Evolutionary conservation across 129 eudicot species (phyloP).

Genomic region (Flaveria sonorensis): DNA sequence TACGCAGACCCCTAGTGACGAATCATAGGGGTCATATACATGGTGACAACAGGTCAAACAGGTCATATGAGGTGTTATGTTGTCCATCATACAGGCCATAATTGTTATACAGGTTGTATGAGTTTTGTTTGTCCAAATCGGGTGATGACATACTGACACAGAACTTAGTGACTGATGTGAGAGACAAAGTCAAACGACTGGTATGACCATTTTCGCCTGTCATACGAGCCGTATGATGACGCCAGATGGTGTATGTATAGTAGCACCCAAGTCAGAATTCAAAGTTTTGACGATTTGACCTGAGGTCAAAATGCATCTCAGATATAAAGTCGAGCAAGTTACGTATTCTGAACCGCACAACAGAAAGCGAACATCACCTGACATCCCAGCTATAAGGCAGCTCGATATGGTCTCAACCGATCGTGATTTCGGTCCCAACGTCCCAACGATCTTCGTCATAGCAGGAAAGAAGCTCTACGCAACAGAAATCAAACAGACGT

Average conservation of each 20-base stretch:
- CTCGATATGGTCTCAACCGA: constrained; percentile 71
- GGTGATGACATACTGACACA: no score
- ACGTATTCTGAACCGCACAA: neutral
- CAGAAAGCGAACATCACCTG: constrained; percentile 46
- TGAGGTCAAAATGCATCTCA: constrained; percentile 18
- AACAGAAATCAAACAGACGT: constrained; percentile 12
- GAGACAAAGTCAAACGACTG: no score
- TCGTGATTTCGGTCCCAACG: constrained; percentile 71
- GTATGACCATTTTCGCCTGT: no score
- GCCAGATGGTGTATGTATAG: no score
- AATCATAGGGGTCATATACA: no score
- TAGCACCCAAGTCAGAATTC: neutral
- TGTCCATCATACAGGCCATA: no score
- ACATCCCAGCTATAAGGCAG: constrained; percentile 83
- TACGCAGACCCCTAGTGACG: no score
- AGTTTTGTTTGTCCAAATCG: no score
- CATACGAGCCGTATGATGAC: no score
- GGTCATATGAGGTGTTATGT: no score
- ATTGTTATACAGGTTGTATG: no score
- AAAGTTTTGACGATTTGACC: constrained; percentile 15
- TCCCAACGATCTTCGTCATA: constrained; percentile 82
- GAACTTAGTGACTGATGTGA: no score
- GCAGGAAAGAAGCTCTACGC: constrained; percentile 75
- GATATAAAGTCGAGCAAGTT: neutral
- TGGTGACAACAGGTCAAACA: neutral